Evolutionary conservation across 1,284 basidiomycete species (phyloP).

Genomic region (Ganoderma multipileum): DNA sequence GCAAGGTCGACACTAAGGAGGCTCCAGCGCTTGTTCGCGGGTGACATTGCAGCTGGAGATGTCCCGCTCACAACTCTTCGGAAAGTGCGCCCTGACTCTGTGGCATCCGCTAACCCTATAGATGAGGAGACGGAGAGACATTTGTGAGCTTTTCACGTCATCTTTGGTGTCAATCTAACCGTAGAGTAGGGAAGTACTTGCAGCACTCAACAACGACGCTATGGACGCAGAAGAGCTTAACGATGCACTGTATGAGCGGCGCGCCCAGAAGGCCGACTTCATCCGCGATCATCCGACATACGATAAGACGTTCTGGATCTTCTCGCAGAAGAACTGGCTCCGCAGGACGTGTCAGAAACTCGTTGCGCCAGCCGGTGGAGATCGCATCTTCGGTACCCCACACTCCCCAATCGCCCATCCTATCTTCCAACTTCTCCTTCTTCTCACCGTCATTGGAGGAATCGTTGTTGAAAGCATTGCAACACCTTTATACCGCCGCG

Average conservation of each 20-base stretch:
- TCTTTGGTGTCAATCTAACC: not conserved
- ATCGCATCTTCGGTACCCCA: slow-evolving; percentile 81
- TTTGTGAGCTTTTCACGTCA: slow-evolving; percentile 55
- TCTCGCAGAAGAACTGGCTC: slow-evolving; percentile 82
- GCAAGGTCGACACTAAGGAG: slow-evolving; percentile 65
- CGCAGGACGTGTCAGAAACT: slow-evolving; percentile 86
- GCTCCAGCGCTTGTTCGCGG: slow-evolving; percentile 72
- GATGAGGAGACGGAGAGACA: slow-evolving; percentile 76
- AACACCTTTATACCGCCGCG: slow-evolving; percentile 85
- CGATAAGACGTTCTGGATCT: slow-evolving; percentile 91
- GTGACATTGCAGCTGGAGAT: slow-evolving; percentile 61
- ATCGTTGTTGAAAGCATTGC: slow-evolving; percentile 89
- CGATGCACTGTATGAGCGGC: slow-evolving; percentile 74
- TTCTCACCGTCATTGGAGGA: slow-evolving; percentile 83
- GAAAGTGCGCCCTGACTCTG: slow-evolving; percentile 52
- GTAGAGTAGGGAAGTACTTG: slow-evolving; percentile 66
- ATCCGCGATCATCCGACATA: slow-evolving; percentile 91
- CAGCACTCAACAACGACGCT: slow-evolving; percentile 61
- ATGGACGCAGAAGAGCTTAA: slow-evolving; percentile 56
- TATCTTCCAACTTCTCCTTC: slow-evolving; percentile 79
- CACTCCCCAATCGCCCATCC: slow-evolving; percentile 74
- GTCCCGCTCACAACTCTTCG: slow-evolving; percentile 68
- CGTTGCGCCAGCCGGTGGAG: slow-evolving; percentile 84
- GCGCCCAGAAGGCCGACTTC: slow-evolving; percentile 87
- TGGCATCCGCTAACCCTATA: slow-evolving; percentile 46